These are phyloP conservation scores for Calonectria hawksworthii DNA, from an alignment of 2,329 filamentous ascomycete species.

Conservation along the genomic window DNA sequence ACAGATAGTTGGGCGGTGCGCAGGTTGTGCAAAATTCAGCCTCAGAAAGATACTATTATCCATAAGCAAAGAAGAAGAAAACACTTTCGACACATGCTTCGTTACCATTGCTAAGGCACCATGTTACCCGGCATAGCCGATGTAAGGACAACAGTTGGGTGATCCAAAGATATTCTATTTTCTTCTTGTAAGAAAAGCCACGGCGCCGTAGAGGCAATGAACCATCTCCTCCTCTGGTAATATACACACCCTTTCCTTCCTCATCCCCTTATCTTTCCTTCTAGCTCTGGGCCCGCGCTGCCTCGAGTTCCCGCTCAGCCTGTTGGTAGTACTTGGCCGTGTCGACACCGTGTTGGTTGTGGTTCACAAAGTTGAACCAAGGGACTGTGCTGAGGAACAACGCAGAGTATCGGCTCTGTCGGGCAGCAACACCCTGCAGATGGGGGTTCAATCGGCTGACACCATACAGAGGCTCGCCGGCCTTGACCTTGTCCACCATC, in stretches of 20 bases:
- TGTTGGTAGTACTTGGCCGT: conserved; percentile 99
- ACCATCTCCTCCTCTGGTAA: conserved; percentile 38
- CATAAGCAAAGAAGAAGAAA: not conserved
- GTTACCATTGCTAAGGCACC: not conserved
- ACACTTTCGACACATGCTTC: too few relatives aligned
- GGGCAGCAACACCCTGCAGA: conserved; percentile 92
- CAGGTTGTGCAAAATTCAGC: not conserved
- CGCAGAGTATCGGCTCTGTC: conserved; percentile 93
- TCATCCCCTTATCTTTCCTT: not conserved
- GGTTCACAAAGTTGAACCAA: conserved; percentile 99
- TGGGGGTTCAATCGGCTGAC: conserved; percentile 83
- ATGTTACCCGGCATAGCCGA: not conserved
- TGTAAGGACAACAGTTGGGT: not conserved
- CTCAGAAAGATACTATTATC: not conserved
- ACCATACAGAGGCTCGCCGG: conserved; percentile 90
- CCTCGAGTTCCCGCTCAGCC: conserved; percentile 93
- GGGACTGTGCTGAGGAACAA: conserved; percentile 88
- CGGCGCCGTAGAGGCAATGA: conserved; percentile 37
- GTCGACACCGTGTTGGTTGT: conserved; percentile 94
- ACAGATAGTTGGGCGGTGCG: not conserved
- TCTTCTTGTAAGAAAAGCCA: conserved; percentile 40
- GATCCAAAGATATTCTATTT: conserved; percentile 38
- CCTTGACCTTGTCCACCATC: conserved; percentile 98
- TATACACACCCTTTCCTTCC: conserved; percentile 42
- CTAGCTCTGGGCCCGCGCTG: conserved; percentile 45